Evolutionary conservation across 352 stramenopile genomes (phyloP), one percentile per base, ranked within the genome.

Genomic region (Phytophthora macrochlamydospora): DNA sequence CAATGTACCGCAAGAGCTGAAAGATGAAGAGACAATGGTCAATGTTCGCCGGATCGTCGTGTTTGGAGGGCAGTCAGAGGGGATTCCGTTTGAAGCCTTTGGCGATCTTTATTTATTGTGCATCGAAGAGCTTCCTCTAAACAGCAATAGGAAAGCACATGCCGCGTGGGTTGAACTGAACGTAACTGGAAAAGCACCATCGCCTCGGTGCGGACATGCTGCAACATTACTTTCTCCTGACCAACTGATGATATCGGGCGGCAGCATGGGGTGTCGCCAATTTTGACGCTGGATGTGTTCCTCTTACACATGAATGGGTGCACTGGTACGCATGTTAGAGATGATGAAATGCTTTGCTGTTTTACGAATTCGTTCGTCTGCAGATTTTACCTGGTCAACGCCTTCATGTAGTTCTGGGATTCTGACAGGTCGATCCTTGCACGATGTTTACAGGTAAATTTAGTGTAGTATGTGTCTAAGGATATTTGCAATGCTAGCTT

Each of bases 51-150:
- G 83, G 14, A 55, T 91, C 11, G 12, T 93, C 18, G 67, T 93
- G 52, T 93, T 92, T 52, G 85, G 85, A 4, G 85, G 85, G 0
- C 85, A 92, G 56, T 79, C 73, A 0, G 85, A 93, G 57, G 74
- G 77, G 14, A 89, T 90, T 18, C 81, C 79, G 12, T 91, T 91
- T 57, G 74, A 90, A 18, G 69, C 79, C 0, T 92, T 88, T 56
- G 88, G 87, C 11, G 83, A 92, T 59, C 68, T 92, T 11, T 54
- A 83, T 50, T 18, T 89, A 35, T 61, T 89, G 28, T 76, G 72
- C 52, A 73, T 88, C 43, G 60, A 80, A 8, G 69, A 75, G 2
- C 31, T 60, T 9, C 43, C 30, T 56, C 29, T 2, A 33, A 56
- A 5, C 8, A 42, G 62, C 13, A 62, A 51, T 3, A 56, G 18